phyloP scores from a whole-genome alignment of 441 rosid species.

The Arabidopsis lyrata region DNA sequence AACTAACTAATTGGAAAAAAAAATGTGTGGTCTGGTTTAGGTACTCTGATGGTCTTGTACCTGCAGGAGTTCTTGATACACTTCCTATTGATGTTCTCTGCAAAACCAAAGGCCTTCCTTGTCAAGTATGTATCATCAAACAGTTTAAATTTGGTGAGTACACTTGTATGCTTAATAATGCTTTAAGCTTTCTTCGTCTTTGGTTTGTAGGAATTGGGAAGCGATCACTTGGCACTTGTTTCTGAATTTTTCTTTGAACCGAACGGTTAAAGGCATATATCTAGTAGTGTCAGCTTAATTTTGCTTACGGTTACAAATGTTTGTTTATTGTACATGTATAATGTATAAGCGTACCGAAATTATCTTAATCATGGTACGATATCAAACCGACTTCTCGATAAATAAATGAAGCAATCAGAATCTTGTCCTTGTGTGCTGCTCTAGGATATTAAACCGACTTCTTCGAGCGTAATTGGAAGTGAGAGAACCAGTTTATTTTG shows the following conservation, averaged over 20 bases:
- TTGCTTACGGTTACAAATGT: constrained; percentile 3
- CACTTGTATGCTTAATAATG: neutral
- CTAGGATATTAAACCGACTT: neutral
- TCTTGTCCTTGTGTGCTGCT: too few relatives aligned
- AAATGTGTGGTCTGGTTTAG: constrained; percentile 43
- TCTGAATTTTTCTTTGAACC: constrained; percentile 61
- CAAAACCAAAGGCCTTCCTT: constrained; percentile 72
- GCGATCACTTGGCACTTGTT: constrained; percentile 78
- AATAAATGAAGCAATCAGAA: neutral
- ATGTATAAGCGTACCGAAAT: constrained; percentile 1
- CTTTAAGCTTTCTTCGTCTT: constrained; percentile 9
- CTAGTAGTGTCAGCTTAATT: constrained; percentile 5
- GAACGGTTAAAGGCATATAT: constrained; percentile 22
- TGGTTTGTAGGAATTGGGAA: constrained; percentile 61
- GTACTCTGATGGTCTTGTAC: constrained; percentile 67
- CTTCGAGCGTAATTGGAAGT: neutral
- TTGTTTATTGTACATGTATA: constrained; percentile 5
- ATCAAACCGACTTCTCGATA: constrained; percentile 16
- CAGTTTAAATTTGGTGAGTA: neutral
- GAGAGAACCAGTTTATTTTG: neutral
- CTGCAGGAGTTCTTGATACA: constrained; percentile 79
- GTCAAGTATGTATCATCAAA: constrained; percentile 52
- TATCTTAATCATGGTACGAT: neutral
- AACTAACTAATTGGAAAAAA: constrained; percentile 14
- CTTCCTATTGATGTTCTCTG: constrained; percentile 63